Evolutionary conservation across 768 basidiomycete species (phyloP).

Genomic region (Mycena galericulata): DNA sequence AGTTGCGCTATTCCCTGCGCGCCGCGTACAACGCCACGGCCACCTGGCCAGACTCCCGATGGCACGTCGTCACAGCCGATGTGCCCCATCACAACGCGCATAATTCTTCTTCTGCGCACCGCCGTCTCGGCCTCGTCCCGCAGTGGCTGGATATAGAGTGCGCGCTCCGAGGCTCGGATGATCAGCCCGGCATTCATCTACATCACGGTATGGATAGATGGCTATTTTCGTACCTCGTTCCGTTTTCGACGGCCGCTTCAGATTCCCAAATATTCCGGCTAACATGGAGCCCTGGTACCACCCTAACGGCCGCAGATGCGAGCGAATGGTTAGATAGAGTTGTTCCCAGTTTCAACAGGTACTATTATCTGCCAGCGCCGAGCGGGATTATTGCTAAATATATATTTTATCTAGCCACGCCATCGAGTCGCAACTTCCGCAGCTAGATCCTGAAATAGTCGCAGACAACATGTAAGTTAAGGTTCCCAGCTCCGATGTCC

Average conservation of each 20-base stretch:
- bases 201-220: too few relatives aligned
- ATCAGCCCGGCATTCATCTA: too few relatives aligned
- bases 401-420: conserved; percentile 46
- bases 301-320: conserved; percentile 2
- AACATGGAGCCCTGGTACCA: conserved; percentile 22
- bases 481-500: neutral
- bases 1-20: conserved; percentile 51
- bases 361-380: conserved; percentile 49
- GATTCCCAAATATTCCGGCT: conserved; percentile 35
- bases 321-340: conserved; percentile 29
- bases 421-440: too few relatives aligned
- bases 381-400: neutral
- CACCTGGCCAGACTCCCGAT: too few relatives aligned
- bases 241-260: conserved; percentile 19
- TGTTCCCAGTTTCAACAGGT: too few relatives aligned
- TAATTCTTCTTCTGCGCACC: neutral
- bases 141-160: conserved; percentile 61
- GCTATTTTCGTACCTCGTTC: conserved; percentile 32
- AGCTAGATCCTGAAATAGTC: too few relatives aligned
- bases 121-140: conserved; percentile 52
- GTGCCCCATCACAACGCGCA: conserved; percentile 34
- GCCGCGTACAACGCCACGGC: too few relatives aligned
- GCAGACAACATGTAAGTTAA: conserved; percentile 51
- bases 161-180: too few relatives aligned
- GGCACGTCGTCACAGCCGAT: conserved; percentile 51